phyloP scores from a whole-genome alignment of 805 yeast species.

The Kodamaea neixiangensis region DNA sequence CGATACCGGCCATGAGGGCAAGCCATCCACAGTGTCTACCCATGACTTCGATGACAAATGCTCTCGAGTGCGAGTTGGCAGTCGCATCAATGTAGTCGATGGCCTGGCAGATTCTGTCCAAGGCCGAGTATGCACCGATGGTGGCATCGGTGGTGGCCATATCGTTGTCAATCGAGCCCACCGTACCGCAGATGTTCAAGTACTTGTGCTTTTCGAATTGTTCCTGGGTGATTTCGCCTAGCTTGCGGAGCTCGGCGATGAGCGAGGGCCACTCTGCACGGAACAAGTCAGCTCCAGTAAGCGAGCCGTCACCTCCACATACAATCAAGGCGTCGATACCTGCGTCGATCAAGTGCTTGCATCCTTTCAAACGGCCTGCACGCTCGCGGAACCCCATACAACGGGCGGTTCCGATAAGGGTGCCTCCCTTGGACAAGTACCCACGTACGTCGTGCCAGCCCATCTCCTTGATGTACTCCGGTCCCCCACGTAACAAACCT shows the following conservation, averaged over 20 bases:
- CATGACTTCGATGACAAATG: slow-evolving; percentile 98
- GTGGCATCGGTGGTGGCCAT: slow-evolving; percentile 97
- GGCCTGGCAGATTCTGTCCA: slow-evolving; percentile 89
- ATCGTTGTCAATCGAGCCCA: slow-evolving; percentile 97
- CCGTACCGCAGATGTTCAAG: slow-evolving; percentile 88
- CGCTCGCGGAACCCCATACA: slow-evolving; percentile 84
- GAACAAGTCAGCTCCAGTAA: slow-evolving; percentile 96
- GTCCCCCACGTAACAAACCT: slow-evolving; percentile 88
- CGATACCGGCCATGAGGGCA: slow-evolving; percentile 95
- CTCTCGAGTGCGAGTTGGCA: slow-evolving; percentile 95
- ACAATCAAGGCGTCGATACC: slow-evolving; percentile 96
- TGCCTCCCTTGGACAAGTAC: slow-evolving; percentile 90
- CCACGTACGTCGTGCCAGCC: slow-evolving; percentile 95
- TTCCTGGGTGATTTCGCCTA: slow-evolving; percentile 56
- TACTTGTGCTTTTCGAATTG: slow-evolving; percentile 63
- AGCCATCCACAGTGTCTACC: slow-evolving; percentile 99
- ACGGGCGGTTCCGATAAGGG: slow-evolving; percentile 94
- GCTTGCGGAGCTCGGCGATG: slow-evolving; percentile 65
- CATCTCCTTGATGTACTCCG: slow-evolving; percentile 68
- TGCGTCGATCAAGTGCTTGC: slow-evolving; percentile 76
- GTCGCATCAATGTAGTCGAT: slow-evolving; percentile 98
- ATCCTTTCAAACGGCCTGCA: slow-evolving; percentile 79
- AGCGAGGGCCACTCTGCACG: slow-evolving; percentile 93
- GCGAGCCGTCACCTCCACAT: slow-evolving; percentile 98
- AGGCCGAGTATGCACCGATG: slow-evolving; percentile 92